Evolutionary conservation across 768 basidiomycete genomes (phyloP).

Genomic region (Macrolepiota fuliginosa): DNA sequence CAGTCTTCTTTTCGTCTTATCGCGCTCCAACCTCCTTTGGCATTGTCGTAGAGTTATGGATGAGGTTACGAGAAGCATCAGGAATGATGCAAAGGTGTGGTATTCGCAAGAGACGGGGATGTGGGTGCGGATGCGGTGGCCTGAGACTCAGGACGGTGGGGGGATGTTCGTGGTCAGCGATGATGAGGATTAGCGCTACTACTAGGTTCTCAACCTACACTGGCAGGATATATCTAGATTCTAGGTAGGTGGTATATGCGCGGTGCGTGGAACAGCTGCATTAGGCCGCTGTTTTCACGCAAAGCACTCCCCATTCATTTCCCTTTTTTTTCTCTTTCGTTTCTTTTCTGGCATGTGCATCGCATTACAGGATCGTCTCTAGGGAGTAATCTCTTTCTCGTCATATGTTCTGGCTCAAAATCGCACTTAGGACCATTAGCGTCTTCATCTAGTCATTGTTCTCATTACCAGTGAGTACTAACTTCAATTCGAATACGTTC

Average conservation of each 20-base stretch:
- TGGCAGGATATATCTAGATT: not conserved
- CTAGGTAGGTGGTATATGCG: not conserved
- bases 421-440: not conserved
- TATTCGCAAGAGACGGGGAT: slow-evolving; percentile 15
- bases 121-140: slow-evolving; percentile 39
- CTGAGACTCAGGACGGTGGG: slow-evolving; percentile 36
- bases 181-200: slow-evolving; percentile 36
- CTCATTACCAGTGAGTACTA: not conserved
- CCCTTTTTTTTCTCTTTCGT: not conserved
- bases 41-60: slow-evolving; percentile 2
- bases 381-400: not conserved
- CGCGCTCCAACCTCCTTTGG: not conserved
- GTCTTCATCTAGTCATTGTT: not conserved
- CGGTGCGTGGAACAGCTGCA: not conserved
- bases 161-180: slow-evolving; percentile 51
- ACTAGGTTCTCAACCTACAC: not conserved
- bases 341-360: not conserved
- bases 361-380: not conserved
- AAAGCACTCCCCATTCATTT: not conserved
- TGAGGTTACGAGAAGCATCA: slow-evolving; percentile 12
- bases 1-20: not conserved
- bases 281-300: not conserved
- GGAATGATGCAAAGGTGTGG: slow-evolving; percentile 4
- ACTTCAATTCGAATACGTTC: not conserved
- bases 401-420: not conserved